Percentiles rank a stretch among this genome's conserved stretches.
Evolutionary conservation across 345 rosid genomes (phyloP).

Genomic region (Cardamine resedifolia): DNA sequence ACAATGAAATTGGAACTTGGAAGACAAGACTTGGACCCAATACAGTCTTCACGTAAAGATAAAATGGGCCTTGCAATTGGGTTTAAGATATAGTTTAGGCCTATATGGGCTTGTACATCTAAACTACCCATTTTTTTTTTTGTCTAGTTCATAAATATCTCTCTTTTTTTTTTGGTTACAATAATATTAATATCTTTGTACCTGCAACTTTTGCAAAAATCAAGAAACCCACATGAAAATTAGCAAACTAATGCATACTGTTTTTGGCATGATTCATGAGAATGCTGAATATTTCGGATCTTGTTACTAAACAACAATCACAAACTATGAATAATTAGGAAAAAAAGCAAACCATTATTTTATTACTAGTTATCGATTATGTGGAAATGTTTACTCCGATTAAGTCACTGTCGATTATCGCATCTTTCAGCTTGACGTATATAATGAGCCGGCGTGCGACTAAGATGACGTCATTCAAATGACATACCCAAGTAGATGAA

Average conservation of each 20-base stretch:
- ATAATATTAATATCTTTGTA: neutral
- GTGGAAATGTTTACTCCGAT: conserved; percentile 1
- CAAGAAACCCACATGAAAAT: neutral
- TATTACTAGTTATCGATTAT: neutral
- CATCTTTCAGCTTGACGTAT: conserved; percentile 1
- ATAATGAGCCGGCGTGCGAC: conserved; percentile 8
- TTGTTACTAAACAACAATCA: neutral
- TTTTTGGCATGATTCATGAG: neutral
- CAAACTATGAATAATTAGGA: neutral
- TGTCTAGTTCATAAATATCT: neutral
- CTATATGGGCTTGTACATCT: neutral
- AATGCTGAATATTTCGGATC: neutral
- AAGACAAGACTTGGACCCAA: conserved; percentile 26
- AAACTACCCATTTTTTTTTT: too few species aligned
- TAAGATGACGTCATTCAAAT: conserved; percentile 3
- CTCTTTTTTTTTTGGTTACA: neutral
- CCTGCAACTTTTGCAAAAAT: neutral
- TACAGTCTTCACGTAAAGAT: conserved; percentile 25
- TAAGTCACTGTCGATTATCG: conserved; percentile 11
- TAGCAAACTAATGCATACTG: neutral
- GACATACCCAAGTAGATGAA: neutral
- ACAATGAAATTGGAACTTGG: conserved; percentile 23
- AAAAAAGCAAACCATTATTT: neutral
- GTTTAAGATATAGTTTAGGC: neutral
- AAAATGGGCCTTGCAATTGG: conserved; percentile 1